Evolutionary conservation across 805 yeast species (phyloP), one percentile per base, ranked within the genome.

Genomic region (Spathaspora arborariae): DNA sequence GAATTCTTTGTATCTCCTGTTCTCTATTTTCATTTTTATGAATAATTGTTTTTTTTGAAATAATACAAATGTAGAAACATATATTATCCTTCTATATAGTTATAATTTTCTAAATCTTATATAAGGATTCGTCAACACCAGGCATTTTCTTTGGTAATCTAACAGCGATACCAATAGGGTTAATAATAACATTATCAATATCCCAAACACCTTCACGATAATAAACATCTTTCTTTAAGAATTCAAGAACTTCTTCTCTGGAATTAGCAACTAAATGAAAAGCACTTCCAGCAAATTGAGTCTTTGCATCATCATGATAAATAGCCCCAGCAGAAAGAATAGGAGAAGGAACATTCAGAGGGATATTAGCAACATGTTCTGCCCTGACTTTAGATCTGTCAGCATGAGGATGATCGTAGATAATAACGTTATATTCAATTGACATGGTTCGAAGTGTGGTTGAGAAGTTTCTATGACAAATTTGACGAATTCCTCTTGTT

Each of bases 151-250:
- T 63, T n/a, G 68, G 72, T 20, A 61, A 42, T 44, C 76, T 58
- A 36, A 53, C 48, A 4, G 74, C 74, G 40, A 70, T 48, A 1
- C 70, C 70, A 27, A 63, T 54, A 40, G 89, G 89, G 57, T 78
- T 75, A 35, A 84, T 78, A 52, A 82, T 57, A 16, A 78, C 83
- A 45, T 72, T 75, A 34, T 79, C 79, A 50, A 85, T 59, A 60
- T 88, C 95, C 96, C 95, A 88, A 49, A 88, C 76, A 1, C 89
- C 91, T 30, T 73, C 71, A 54, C 71, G 73, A 54, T 78, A 77
- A 62, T 82, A 88, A 30, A 81, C 62, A 59, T 88, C 96, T 42
- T 68, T 56, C 57, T 81, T 78, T 62, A 88, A 74, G 46, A 84
- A 67, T 37, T 81, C 86, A 39, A 84, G 51, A 9, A 84, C 82